Conservation (phyloP, 176 grass and related monocot genomes). For the Oryza glaberrima region DNA sequence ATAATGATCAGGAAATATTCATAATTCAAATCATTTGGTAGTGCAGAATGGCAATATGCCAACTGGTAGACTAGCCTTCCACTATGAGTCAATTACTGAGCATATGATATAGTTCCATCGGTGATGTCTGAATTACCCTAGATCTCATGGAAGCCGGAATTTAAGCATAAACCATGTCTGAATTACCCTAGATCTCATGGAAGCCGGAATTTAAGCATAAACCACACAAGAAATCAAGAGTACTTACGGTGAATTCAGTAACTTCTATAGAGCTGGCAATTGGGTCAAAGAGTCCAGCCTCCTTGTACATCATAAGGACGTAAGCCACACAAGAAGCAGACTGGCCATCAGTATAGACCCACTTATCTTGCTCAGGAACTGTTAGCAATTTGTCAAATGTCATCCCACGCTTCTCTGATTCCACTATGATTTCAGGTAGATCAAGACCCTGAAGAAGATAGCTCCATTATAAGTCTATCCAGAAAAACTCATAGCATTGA, state of each 20-base stretch:
- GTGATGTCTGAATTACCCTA: background rate
- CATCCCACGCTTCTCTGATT: conserved; percentile 81
- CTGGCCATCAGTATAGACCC: conserved; percentile 87
- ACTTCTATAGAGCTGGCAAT: conserved; percentile 73
- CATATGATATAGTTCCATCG: background rate
- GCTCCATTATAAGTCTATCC: conserved; percentile 11
- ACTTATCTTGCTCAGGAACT: conserved; percentile 82
- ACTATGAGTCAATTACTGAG: background rate
- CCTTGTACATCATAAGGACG: conserved; percentile 97
- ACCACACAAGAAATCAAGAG: background rate
- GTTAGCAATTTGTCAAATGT: conserved; percentile 90
- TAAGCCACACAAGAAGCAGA: conserved; percentile 89
- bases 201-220: background rate
- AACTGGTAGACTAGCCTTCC: background rate
- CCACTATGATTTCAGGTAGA: conserved; percentile 86
- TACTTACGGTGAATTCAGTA: conserved; percentile 93
- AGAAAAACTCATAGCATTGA: conserved; percentile 23
- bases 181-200: conserved; percentile 13
- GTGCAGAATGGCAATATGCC: background rate
- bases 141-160: background rate
- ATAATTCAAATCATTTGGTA: background rate
- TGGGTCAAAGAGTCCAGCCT: conserved; percentile 79
- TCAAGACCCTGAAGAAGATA: conserved; percentile 78
- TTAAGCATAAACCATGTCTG: background rate
- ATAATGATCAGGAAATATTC: conserved; percentile 12